Conservation (phyloP, 106 monocot species). For the Platanthera guangdongensis region DNA sequence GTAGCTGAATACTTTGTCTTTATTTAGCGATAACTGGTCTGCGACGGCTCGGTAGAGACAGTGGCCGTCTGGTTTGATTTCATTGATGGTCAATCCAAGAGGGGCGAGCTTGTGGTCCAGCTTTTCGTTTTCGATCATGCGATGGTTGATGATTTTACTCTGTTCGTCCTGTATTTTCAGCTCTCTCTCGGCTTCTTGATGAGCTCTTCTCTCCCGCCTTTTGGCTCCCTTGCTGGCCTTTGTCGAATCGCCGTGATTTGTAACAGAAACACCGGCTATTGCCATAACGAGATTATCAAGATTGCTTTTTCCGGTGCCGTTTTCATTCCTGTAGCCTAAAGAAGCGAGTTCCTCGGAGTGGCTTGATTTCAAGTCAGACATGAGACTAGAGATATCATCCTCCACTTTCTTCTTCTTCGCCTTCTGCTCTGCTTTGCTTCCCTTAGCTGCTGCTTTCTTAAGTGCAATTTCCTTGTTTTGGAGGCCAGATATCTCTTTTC, state of each 20-base stretch:
- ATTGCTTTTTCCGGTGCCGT: conserved; percentile 18
- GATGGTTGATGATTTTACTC: conserved; percentile 42
- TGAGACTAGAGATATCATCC: conserved; percentile 47
- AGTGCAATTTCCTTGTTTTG: conserved; percentile 52
- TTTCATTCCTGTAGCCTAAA: conserved; percentile 21
- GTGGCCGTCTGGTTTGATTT: conserved; percentile 75
- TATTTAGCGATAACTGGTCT: conserved; percentile 35
- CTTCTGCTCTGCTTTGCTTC: conserved; percentile 84
- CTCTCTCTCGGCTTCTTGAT: conserved; percentile 69
- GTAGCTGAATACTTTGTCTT: conserved; percentile 12
- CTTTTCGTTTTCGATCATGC: conserved; percentile 44
- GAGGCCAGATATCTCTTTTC: conserved; percentile 44
- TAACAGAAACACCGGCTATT: conserved; percentile 45
- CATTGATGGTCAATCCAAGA: conserved; percentile 42
- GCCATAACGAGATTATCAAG: conserved; percentile 44
- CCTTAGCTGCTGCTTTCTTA: conserved; percentile 75
- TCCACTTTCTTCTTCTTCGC: conserved; percentile 84
- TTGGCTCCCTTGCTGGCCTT: conserved; percentile 47
- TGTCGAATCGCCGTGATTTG: neutral
- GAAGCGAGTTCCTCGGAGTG: conserved; percentile 57
- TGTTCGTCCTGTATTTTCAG: conserved; percentile 73
- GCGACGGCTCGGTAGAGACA: conserved; percentile 76
- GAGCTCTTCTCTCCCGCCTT: conserved; percentile 50
- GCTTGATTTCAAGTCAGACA: conserved; percentile 36
- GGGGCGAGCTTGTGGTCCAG: conserved; percentile 59